A percentile compares a stretch with the other conserved stretches of the same genome.
These are phyloP conservation scores for Fusarium pseudocircinatum DNA, from an alignment of 2,329 filamentous ascomycete genomes.

Conservation along the genomic window DNA sequence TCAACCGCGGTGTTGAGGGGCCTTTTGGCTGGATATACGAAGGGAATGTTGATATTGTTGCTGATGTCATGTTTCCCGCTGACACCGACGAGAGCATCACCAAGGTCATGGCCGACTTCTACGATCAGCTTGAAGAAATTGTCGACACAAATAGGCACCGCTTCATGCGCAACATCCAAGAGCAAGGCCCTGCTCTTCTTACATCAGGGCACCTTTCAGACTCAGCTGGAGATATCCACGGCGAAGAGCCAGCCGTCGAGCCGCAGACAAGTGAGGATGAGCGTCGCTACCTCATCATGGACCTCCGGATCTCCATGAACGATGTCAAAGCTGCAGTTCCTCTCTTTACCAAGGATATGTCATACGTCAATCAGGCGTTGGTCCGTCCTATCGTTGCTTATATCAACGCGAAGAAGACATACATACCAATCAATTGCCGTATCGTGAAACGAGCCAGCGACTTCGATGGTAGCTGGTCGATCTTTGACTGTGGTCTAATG, in stretches of 20 bases:
- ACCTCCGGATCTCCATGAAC: slow-evolving; percentile 93
- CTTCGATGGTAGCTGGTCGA: slow-evolving; percentile 95
- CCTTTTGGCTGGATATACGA: slow-evolving; percentile 98
- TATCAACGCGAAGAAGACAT: slow-evolving; percentile 94
- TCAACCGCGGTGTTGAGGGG: slow-evolving; percentile 91
- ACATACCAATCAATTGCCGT: slow-evolving; percentile 93
- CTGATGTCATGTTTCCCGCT: slow-evolving; percentile 92
- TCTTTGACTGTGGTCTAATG: slow-evolving; percentile 93
- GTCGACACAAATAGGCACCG: slow-evolving; percentile 80
- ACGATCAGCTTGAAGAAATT: slow-evolving; percentile 93
- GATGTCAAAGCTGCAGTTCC: slow-evolving; percentile 93
- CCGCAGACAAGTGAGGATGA: slow-evolving; percentile 59
- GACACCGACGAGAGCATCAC: slow-evolving; percentile 89
- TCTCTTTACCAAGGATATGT: slow-evolving; percentile 89
- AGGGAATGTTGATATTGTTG: slow-evolving; percentile 95
- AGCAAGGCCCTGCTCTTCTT: slow-evolving; percentile 41
- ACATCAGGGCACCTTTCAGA: slow-evolving; percentile 49
- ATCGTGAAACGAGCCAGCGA: slow-evolving; percentile 90
- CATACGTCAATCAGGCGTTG: slow-evolving; percentile 95
- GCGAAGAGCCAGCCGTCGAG: slow-evolving; percentile 5
- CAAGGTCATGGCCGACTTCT: slow-evolving; percentile 97
- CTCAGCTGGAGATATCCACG: slow-evolving; percentile 32
- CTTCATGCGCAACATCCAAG: slow-evolving; percentile 62
- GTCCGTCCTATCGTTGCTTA: slow-evolving; percentile 97
- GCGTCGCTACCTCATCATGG: slow-evolving; percentile 88